Evolutionary conservation across 352 stramenopile genomes (phyloP), one percentile per base, ranked within the genome.

Genomic region (Phytophthora podocarpi): DNA sequence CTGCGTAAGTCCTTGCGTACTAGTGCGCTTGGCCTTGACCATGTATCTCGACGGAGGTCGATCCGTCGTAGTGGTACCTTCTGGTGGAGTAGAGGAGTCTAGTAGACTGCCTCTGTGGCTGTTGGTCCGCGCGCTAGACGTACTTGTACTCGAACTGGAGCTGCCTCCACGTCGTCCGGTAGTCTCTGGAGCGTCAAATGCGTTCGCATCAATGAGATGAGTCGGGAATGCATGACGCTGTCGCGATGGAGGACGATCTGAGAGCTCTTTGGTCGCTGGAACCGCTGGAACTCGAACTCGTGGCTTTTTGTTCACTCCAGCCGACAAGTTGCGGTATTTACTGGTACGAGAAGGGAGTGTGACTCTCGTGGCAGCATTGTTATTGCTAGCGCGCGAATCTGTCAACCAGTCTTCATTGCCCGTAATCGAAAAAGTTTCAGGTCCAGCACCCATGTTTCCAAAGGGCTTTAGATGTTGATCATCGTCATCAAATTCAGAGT

Each of bases 201-300:
- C 69, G 21, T 78, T 83, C 0, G 68, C 49, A 27, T 91, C 85
- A 2, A 92, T 78, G 11, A 95, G 64, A 51, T 95, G 73, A 0
- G 80, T 95, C 0, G 85, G 85, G 37, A 95, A 95, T 0, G 85
- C 85, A 36, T 93, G 83, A 0, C 80, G 56, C 45, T 95, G 85
- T 4, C 85, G 79, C 0, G 85, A 93, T 2, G 85, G 85, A 3
- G 85, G 85, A 1, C 83, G 83, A 56, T 89, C 70, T 2, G 37
- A 7, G 11, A 64, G 16, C 28, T 68, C 48, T 9, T 47, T 60
- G 11, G 26, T 30, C 13, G 2, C 31, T 40, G 59, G 47, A 39
- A 53, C 30, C 20, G 24, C 47, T 36, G 39, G 24, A 56, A 45
- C 18, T 28, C 27, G 48, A 9, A n/a, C 11, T 26, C 59, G 59